phyloP scores from a whole-genome alignment of 1,139 yeast genomes.

The Yamadazyma jaroonii region DNA sequence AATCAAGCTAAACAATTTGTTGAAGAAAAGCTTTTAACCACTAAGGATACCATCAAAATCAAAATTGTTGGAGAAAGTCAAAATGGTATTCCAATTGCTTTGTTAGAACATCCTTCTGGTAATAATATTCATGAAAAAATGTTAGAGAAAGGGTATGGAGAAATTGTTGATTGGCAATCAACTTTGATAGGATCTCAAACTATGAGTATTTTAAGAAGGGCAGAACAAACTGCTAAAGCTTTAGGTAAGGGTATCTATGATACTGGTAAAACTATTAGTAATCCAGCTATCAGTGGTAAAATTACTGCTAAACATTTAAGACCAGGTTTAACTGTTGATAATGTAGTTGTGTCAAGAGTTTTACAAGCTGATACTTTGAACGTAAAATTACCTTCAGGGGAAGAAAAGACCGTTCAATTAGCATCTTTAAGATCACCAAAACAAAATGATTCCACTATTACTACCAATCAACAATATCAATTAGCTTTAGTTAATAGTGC shows the following conservation, averaged over 20 bases:
- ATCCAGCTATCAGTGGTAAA: conserved; percentile 10
- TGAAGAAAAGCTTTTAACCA: conserved; percentile 64
- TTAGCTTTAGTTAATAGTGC: conserved; percentile 60
- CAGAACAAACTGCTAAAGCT: conserved; percentile 66
- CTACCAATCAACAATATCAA: conserved; percentile 35
- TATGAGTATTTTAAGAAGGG: conserved; percentile 61
- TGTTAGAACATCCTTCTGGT: conserved; percentile 68
- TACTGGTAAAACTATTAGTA: conserved; percentile 16
- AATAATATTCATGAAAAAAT: conserved; percentile 66
- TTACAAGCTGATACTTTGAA: conserved; percentile 68
- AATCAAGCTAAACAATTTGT: conserved; percentile 66
- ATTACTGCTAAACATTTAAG: conserved; percentile 23
- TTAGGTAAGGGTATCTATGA: conserved; percentile 66
- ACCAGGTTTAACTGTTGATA: conserved; percentile 48
- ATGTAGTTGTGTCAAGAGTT: conserved; percentile 57
- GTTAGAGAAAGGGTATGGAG: conserved; percentile 68
- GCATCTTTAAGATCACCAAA: conserved; percentile 76
- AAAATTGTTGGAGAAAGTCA: conserved; percentile 60
- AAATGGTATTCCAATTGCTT: conserved; percentile 60
- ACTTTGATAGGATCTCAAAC: conserved; percentile 61
- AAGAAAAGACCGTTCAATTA: conserved; percentile 63
- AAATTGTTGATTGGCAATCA: conserved; percentile 82
- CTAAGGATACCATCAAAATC: conserved; percentile 51
- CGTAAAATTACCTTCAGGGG: conserved; percentile 46
- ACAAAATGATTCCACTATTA: conserved; percentile 53